These are phyloP conservation scores for Talaromyces sp. DNA, from an alignment of 2,329 filamentous ascomycete genomes.

Conservation along the genomic window DNA sequence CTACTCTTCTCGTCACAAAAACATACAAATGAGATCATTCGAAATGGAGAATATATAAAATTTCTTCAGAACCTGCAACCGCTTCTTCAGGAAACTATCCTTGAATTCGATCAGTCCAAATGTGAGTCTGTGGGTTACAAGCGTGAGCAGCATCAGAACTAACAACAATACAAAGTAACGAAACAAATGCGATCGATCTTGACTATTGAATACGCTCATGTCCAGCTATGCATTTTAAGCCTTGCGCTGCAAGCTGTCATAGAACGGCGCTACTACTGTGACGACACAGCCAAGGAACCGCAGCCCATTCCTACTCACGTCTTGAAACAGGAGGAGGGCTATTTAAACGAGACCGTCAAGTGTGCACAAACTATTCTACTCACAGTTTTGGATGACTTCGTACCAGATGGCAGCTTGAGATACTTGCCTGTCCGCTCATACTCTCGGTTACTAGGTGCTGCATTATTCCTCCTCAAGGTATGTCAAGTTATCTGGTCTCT, in stretches of 20 bases:
- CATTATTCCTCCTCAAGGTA: constrained; percentile 53
- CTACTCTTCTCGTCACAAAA: constrained; percentile 73
- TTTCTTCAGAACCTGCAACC: constrained; percentile 71
- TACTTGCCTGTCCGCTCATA: constrained; percentile 54
- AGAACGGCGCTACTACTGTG: constrained; percentile 43
- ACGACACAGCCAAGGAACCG: neutral
- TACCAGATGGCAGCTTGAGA: constrained; percentile 46
- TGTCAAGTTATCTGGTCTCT: neutral
- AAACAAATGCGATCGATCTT: constrained; percentile 61
- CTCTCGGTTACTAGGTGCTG: constrained; percentile 52
- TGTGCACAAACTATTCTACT: constrained; percentile 49
- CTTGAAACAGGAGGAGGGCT: constrained; percentile 41
- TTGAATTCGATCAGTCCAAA: constrained; percentile 66
- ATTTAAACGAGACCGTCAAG: constrained; percentile 50
- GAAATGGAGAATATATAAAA: constrained; percentile 69
- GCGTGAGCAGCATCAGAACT: neutral
- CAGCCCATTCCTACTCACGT: neutral
- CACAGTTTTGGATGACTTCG: constrained; percentile 48
- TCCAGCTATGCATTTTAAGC: constrained; percentile 70
- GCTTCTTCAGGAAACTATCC: constrained; percentile 66
- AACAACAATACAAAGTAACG: constrained; percentile 34
- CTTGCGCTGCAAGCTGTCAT: constrained; percentile 83
- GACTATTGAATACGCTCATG: constrained; percentile 73
- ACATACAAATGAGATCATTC: constrained; percentile 75
- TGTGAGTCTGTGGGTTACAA: constrained; percentile 18